These are phyloP conservation scores for Fusarium sp. DNA, from an alignment of 2,329 filamentous ascomycete species.

Conservation along the genomic window DNA sequence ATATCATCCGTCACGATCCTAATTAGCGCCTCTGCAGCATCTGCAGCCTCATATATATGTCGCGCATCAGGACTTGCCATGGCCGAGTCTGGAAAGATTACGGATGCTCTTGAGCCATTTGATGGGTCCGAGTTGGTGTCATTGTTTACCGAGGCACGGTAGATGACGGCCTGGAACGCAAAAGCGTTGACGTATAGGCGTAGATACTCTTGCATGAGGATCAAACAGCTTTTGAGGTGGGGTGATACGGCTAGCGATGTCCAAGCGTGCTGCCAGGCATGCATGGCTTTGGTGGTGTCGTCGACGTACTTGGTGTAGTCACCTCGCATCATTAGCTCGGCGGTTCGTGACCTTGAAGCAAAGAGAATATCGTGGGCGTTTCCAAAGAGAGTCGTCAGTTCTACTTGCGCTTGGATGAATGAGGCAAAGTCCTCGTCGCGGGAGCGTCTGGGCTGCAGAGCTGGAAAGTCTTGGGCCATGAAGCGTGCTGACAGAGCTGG, in stretches of 20 bases:
- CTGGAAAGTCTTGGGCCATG: constrained; percentile 26
- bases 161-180: constrained; percentile 28
- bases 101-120: neutral
- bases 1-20: constrained; percentile 27
- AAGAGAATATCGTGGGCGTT: constrained; percentile 34
- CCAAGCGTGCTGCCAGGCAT: constrained; percentile 26
- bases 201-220: constrained; percentile 27
- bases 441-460: constrained; percentile 14
- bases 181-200: constrained; percentile 29
- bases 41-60: constrained; percentile 25
- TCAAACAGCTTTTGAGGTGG: constrained; percentile 23
- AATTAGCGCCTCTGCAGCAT: constrained; percentile 23
- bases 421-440: constrained; percentile 28
- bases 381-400: constrained; percentile 24
- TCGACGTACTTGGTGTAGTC: constrained; percentile 36
- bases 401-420: constrained; percentile 24
- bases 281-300: constrained; percentile 23
- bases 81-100: constrained; percentile 27
- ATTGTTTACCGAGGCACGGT: constrained; percentile 13
- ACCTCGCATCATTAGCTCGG: constrained; percentile 29
- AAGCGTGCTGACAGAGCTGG: constrained; percentile 28
- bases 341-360: constrained; percentile 20
- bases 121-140: neutral
- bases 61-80: constrained; percentile 24
- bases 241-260: constrained; percentile 14